Percentiles rank a stretch among this genome's conserved stretches.
These are phyloP conservation scores for Lathyrus sativus DNA, from an alignment of 306 rosid species.

Conservation along the genomic window DNA sequence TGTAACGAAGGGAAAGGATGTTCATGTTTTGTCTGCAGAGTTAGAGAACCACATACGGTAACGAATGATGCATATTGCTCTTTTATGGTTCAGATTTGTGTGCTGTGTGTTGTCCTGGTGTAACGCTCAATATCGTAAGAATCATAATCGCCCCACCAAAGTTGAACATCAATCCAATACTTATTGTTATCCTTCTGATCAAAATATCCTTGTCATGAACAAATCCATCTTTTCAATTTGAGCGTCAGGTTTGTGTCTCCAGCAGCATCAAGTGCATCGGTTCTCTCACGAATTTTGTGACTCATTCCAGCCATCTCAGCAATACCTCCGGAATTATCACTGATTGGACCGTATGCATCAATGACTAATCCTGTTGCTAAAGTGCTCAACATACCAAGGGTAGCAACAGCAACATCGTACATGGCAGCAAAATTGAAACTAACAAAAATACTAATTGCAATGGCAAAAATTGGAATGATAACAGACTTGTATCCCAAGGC, in stretches of 20 bases:
- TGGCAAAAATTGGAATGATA: constrained; percentile 93
- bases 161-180: constrained; percentile 97
- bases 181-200: too few relatives aligned
- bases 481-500: too few relatives aligned
- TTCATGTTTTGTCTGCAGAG: too few relatives aligned
- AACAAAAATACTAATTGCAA: constrained; percentile 79
- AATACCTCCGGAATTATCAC: constrained; percentile 97
- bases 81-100: too few relatives aligned
- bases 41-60: too few relatives aligned
- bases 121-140: constrained; percentile 97
- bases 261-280: constrained; percentile 96
- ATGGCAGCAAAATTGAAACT: constrained; percentile 34
- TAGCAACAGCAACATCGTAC: constrained; percentile 93
- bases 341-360: constrained; percentile 94
- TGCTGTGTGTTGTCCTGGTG: too few relatives aligned
- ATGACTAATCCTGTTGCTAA: constrained; percentile 92
- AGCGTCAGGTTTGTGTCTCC: too few relatives aligned
- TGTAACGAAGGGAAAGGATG: too few relatives aligned
- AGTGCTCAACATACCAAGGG: constrained; percentile 95
- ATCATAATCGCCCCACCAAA: constrained; percentile 98
- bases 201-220: too few relatives aligned
- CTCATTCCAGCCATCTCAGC: constrained; percentile 99
- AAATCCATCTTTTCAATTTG: too few relatives aligned
- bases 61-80: too few relatives aligned
- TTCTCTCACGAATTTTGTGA: constrained; percentile 89